Conservation (phyloP, 495 filamentous ascomycete species). For the Elasticomyces elasticus region DNA sequence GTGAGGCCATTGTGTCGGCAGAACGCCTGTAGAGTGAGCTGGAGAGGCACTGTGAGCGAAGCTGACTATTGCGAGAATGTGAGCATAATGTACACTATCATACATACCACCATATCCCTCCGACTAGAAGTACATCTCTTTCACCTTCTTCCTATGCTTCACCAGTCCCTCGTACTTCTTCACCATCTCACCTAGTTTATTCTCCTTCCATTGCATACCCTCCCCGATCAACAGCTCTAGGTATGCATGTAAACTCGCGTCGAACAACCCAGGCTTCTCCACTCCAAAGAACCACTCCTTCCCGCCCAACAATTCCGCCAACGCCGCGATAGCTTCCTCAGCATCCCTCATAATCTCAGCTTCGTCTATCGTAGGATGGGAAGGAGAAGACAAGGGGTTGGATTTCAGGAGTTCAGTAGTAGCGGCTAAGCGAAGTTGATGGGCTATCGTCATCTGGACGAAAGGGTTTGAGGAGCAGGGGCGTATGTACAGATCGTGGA, state of each 20-base stretch:
- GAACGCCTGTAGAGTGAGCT: too few relatives aligned
- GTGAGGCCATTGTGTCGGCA: too few relatives aligned
- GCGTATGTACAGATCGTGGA: conserved; percentile 59
- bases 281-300: conserved; percentile 59
- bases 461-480: conserved; percentile 50
- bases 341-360: conserved; percentile 58
- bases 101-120: neutral
- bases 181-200: conserved; percentile 25
- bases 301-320: conserved; percentile 58
- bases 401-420: conserved; percentile 59
- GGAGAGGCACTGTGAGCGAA: too few relatives aligned
- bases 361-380: conserved; percentile 49
- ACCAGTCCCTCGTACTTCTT: conserved; percentile 39
- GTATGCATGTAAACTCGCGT: conserved; percentile 84
- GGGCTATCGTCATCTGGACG: conserved; percentile 51
- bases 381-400: conserved; percentile 26
- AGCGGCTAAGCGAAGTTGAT: conserved; percentile 62
- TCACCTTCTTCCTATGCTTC: conserved; percentile 43
- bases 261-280: conserved; percentile 59
- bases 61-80: too few relatives aligned
- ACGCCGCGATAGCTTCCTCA: conserved; percentile 59
- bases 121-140: conserved; percentile 29
- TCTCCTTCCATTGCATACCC: conserved; percentile 43
- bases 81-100: neutral
- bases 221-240: conserved; percentile 68